Conservation (phyloP, 2,329 filamentous ascomycete species). For the Diaporthe citri region DNA sequence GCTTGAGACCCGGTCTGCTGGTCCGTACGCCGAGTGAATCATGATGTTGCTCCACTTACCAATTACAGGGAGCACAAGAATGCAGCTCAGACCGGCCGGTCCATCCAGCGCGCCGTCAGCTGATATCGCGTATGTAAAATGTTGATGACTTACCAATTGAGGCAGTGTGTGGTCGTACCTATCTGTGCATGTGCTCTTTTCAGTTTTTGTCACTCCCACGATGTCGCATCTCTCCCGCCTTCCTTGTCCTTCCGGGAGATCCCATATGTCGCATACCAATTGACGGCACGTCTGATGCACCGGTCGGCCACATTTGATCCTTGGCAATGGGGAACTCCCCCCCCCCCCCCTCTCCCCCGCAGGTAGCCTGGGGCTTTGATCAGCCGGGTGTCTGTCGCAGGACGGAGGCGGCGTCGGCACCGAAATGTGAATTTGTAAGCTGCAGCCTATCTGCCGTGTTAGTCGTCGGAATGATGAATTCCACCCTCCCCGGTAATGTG, state of each 20-base stretch:
- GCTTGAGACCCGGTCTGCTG: background rate
- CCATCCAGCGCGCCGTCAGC: background rate
- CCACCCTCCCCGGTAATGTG: too few relatives aligned
- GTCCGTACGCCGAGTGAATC: background rate
- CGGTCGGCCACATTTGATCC: background rate
- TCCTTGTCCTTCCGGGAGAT: background rate
- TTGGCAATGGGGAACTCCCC: background rate
- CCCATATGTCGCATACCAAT: background rate
- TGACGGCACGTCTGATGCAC: background rate
- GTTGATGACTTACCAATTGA: too few relatives aligned
- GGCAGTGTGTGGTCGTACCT: background rate
- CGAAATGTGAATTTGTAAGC: constrained; percentile 4
- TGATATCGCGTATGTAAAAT: background rate
- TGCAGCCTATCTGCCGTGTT: background rate
- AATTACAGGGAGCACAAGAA: background rate
- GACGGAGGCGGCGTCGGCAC: background rate
- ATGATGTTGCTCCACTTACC: background rate
- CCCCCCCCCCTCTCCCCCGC: too few relatives aligned
- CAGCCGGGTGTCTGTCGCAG: background rate
- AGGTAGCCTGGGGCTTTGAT: too few relatives aligned
- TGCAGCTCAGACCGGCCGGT: background rate
- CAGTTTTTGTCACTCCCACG: background rate
- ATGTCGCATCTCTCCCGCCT: background rate
- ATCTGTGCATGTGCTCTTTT: background rate
- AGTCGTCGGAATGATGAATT: too few relatives aligned